phyloP scores from a whole-genome alignment of 768 basidiomycete species.

The Phanerodontia chrysosporium region DNA sequence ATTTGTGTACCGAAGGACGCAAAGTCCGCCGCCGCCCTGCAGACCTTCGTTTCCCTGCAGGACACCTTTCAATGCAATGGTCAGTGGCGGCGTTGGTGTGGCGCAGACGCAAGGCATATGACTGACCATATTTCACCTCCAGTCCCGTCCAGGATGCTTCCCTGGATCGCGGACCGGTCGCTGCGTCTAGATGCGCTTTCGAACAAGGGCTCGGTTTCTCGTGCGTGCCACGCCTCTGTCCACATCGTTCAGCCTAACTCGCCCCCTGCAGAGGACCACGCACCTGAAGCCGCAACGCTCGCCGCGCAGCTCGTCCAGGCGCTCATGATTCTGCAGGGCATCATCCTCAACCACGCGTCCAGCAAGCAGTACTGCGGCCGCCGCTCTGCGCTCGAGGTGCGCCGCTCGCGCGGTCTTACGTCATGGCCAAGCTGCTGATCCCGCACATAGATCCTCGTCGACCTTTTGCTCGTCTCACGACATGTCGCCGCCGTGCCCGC shows the following conservation, averaged over 20 bases:
- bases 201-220: conserved; percentile 41
- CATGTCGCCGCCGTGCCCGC: conserved; percentile 40
- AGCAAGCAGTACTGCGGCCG: conserved; percentile 72
- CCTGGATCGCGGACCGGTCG: conserved; percentile 55
- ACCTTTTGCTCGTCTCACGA: conserved; percentile 67
- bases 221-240: conserved; percentile 22
- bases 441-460: conserved; percentile 58
- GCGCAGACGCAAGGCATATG: background rate
- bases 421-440: background rate
- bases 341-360: conserved; percentile 59
- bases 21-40: conserved; percentile 42
- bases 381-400: conserved; percentile 63
- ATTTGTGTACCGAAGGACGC: conserved; percentile 23
- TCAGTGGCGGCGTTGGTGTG: conserved; percentile 31
- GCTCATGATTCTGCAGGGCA: conserved; percentile 73
- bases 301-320: conserved; percentile 52
- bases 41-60: conserved; percentile 61
- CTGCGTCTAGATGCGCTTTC: conserved; percentile 46
- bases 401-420: conserved; percentile 12
- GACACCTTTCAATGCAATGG: conserved; percentile 82
- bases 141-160: conserved; percentile 67
- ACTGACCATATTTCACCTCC: background rate
- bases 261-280: conserved; percentile 37
- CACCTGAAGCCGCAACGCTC: conserved; percentile 44
- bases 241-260: background rate